phyloP scores from a whole-genome alignment of 441 rosid species.

The Rhodomyrtus psidioides region DNA sequence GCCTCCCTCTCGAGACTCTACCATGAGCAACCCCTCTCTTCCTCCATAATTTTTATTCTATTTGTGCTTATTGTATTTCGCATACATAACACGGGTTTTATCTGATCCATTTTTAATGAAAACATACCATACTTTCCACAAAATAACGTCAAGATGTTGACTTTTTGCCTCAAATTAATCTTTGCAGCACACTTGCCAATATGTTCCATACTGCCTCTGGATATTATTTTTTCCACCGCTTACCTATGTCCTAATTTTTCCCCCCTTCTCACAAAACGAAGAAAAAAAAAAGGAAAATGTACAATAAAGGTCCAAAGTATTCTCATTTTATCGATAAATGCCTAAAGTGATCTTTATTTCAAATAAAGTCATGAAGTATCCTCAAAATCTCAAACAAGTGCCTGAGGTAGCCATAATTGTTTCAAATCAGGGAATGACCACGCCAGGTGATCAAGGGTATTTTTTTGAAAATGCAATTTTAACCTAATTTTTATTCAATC shows the following conservation, averaged over 20 bases:
- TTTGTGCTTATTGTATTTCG: background rate
- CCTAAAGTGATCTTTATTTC: no score
- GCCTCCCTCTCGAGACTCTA: constrained; percentile 7
- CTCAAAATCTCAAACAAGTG: no score
- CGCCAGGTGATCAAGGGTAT: no score
- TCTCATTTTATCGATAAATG: no score
- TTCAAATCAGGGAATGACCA: no score
- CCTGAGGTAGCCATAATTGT: rapidly evolving
- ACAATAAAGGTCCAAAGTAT: no score
- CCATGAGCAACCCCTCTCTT: background rate
- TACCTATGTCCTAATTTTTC: background rate
- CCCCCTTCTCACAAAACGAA: background rate
- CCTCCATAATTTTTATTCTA: background rate
- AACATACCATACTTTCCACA: background rate
- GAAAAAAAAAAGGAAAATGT: background rate
- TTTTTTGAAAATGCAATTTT: no score
- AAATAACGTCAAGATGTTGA: background rate
- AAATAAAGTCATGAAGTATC: no score
- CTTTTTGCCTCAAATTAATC: background rate
- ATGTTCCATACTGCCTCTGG: background rate
- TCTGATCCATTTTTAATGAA: background rate
- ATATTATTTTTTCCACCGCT: background rate
- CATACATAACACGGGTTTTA: background rate
- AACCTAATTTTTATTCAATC: no score
- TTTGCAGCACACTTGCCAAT: background rate